A percentile compares a stretch with the other conserved stretches of the same genome.
phyloP scores from a whole-genome alignment of 306 rosid species.

The Trifolium pratense region DNA sequence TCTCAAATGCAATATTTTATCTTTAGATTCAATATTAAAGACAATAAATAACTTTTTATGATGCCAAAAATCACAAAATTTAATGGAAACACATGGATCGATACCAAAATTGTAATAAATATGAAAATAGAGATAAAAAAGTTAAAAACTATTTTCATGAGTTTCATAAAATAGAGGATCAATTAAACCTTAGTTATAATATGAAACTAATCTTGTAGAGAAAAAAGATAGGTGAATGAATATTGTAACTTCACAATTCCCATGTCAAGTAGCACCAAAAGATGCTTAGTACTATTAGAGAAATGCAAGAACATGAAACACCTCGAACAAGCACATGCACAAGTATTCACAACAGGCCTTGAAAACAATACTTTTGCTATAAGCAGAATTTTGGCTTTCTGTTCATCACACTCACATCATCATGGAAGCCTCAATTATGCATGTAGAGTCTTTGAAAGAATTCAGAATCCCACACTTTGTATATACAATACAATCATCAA shows the following conservation, averaged over 20 bases:
- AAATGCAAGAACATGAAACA: slow-evolving; percentile 75
- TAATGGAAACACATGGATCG: too few relatives aligned
- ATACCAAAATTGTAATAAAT: too few relatives aligned
- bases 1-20: too few relatives aligned
- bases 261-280: slow-evolving; percentile 58
- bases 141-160: too few relatives aligned
- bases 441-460: slow-evolving; percentile 58
- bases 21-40: too few relatives aligned
- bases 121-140: too few relatives aligned
- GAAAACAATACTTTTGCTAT: slow-evolving; percentile 56
- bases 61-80: too few relatives aligned
- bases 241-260: not conserved
- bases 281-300: slow-evolving; percentile 60
- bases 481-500: slow-evolving; percentile 68
- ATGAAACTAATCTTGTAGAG: not conserved
- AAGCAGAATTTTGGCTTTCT: slow-evolving; percentile 66
- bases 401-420: slow-evolving; percentile 59
- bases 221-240: not conserved
- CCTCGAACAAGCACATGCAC: slow-evolving; percentile 73
- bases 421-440: slow-evolving; percentile 54
- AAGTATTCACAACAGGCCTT: slow-evolving; percentile 60
- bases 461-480: slow-evolving; percentile 68
- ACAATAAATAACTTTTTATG: too few relatives aligned
- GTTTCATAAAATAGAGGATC: too few relatives aligned
- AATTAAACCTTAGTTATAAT: too few relatives aligned